A percentile compares a stretch with the other conserved stretches of the same genome.
phyloP scores from a whole-genome alignment of 2,329 filamentous ascomycete species.

The Didymella sp. region DNA sequence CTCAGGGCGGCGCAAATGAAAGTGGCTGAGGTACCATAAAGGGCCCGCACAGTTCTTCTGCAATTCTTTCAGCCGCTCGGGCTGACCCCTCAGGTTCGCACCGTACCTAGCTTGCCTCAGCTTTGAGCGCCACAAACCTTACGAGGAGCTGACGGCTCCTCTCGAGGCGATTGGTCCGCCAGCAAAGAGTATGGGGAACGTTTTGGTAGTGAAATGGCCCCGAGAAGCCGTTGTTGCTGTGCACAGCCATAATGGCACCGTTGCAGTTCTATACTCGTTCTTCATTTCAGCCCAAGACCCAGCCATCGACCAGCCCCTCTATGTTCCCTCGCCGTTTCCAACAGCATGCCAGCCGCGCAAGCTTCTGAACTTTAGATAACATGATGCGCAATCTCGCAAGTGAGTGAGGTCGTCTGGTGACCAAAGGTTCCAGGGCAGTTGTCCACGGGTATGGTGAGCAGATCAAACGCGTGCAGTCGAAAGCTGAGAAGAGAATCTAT shows the following conservation, averaged over 20 bases:
- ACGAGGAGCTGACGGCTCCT: slow-evolving; percentile 8
- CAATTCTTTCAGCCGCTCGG: slow-evolving; percentile 3
- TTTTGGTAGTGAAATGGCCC: background rate
- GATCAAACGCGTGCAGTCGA: background rate
- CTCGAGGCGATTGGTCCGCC: background rate
- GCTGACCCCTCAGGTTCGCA: slow-evolving; percentile 17
- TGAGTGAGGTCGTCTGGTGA: background rate
- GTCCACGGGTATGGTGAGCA: background rate
- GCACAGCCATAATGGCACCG: background rate
- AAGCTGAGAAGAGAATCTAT: background rate
- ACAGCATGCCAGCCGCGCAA: background rate
- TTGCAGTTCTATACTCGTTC: background rate
- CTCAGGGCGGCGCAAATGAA: background rate
- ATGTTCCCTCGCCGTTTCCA: background rate
- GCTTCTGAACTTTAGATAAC: background rate
- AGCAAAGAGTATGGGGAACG: background rate
- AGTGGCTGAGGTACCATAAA: background rate
- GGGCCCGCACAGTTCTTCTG: background rate
- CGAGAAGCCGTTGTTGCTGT: background rate
- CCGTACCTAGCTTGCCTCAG: slow-evolving; percentile 13
- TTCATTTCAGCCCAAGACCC: background rate
- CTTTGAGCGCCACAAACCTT: slow-evolving; percentile 13
- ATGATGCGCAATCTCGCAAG: background rate
- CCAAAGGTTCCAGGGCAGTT: background rate
- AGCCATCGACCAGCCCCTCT: background rate